A percentile compares a stretch with the other conserved stretches of the same genome.
These are phyloP conservation scores for Actinomucor elegans DNA, from an alignment of 371 early-diverging fungal genomes.

Conservation along the genomic window DNA sequence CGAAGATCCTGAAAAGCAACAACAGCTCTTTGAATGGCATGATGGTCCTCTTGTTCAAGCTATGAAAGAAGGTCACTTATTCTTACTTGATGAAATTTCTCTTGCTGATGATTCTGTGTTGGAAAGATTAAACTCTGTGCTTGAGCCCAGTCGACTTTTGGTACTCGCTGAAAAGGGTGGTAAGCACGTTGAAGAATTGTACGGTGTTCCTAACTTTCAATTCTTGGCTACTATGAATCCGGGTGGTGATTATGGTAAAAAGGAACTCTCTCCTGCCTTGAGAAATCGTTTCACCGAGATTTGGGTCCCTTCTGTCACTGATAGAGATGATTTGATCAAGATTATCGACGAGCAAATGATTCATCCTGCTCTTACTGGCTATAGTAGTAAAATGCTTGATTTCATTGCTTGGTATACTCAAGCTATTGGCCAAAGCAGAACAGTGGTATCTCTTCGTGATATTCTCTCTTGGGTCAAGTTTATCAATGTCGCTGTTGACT, in stretches of 20 bases:
- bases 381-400: slow-evolving; percentile 45
- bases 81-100: slow-evolving; percentile 99
- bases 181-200: slow-evolving; percentile 71
- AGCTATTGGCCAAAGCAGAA: slow-evolving; percentile 43
- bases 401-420: slow-evolving; percentile 64
- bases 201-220: slow-evolving; percentile 77
- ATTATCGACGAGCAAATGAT: slow-evolving; percentile 74
- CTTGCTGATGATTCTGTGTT: slow-evolving; percentile 99
- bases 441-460: slow-evolving; percentile 83
- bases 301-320: slow-evolving; percentile 91
- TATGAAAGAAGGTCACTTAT: slow-evolving; percentile 91
- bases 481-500: slow-evolving; percentile 56
- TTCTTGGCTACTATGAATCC: slow-evolving; percentile 99
- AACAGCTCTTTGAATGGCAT: slow-evolving; percentile 89
- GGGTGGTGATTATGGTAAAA: slow-evolving; percentile 99
- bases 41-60: slow-evolving; percentile 96
- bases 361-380: slow-evolving; percentile 45
- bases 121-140: slow-evolving; percentile 97
- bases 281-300: slow-evolving; percentile 99
- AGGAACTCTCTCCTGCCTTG: slow-evolving; percentile 99
- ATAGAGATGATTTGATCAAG: slow-evolving; percentile 72
- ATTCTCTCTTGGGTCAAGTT: slow-evolving; percentile 93
- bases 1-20: slow-evolving; percentile 27
- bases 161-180: slow-evolving; percentile 94
- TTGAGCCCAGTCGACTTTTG: slow-evolving; percentile 91